phyloP scores from a whole-genome alignment of 805 yeast genomes.

The Wickerhamiella sergipiensis region DNA sequence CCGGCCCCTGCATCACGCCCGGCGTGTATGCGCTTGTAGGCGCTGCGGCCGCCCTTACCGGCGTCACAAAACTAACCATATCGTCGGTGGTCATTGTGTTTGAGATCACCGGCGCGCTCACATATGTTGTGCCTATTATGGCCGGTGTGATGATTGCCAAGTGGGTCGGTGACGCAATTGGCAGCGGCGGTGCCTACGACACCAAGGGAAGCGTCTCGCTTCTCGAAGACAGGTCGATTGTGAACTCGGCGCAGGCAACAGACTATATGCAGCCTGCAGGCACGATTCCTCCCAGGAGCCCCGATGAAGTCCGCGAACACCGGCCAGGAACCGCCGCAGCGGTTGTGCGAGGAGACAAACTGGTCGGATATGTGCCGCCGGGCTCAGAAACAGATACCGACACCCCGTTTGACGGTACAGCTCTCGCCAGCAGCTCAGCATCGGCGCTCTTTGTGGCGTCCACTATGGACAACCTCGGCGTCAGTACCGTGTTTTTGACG shows the following conservation, averaged over 20 bases:
- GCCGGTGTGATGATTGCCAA: conserved; percentile 63
- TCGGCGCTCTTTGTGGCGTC: conserved; percentile 5
- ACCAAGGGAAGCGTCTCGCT: conserved; percentile 29
- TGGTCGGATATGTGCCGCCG: background rate
- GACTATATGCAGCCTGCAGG: conserved; percentile 5
- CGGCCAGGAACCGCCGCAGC: background rate
- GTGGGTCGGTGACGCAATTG: conserved; percentile 52
- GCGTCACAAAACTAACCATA: conserved; percentile 68
- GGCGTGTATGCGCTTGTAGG: conserved; percentile 85
- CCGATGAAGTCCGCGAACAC: conserved; percentile 8
- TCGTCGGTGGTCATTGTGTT: conserved; percentile 68
- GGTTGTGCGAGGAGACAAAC: background rate
- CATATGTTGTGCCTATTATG: conserved; percentile 78
- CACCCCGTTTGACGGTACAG: conserved; percentile 1
- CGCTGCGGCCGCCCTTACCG: conserved; percentile 70
- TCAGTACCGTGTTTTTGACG: conserved; percentile 6
- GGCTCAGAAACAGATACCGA: background rate
- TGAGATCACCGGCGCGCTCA: conserved; percentile 76
- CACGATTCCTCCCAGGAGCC: conserved; percentile 8
- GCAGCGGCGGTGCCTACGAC: conserved; percentile 49
- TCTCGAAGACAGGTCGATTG: conserved; percentile 3
- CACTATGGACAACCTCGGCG: conserved; percentile 7
- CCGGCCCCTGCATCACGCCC: conserved; percentile 51
- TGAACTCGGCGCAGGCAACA: conserved; percentile 5
- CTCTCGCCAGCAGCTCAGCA: background rate